A percentile compares a stretch with the other conserved stretches of the same genome.
Evolutionary conservation across 495 filamentous ascomycete species (phyloP).

Genomic region (Neurospora sp.): DNA sequence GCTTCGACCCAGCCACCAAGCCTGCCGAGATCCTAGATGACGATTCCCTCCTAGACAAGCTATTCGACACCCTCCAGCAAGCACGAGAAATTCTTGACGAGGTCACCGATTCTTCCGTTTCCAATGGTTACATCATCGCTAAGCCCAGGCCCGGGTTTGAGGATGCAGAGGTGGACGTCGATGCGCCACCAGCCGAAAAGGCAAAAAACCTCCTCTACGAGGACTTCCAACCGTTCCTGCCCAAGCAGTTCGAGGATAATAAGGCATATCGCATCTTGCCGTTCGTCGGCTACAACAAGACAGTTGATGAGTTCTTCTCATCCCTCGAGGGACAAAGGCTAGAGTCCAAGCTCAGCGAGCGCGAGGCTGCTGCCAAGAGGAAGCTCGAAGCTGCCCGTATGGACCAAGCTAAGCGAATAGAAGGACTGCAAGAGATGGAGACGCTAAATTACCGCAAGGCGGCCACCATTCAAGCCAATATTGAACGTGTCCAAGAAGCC

Average conservation of each 20-base stretch:
- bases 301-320: constrained; percentile 93
- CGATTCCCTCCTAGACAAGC: constrained; percentile 49
- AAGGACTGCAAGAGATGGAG: constrained; percentile 68
- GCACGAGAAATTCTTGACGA: constrained; percentile 53
- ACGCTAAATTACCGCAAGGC: constrained; percentile 81
- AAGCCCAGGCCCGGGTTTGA: constrained; percentile 38
- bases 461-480: constrained; percentile 77
- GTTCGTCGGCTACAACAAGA: constrained; percentile 79
- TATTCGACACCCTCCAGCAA: constrained; percentile 56
- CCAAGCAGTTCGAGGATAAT: constrained; percentile 68
- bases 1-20: constrained; percentile 54
- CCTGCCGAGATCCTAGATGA: constrained; percentile 58
- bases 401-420: constrained; percentile 76
- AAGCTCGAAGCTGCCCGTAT: constrained; percentile 72
- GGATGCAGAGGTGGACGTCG: background rate
- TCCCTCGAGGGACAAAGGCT: constrained; percentile 91
- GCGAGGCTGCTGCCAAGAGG: constrained; percentile 66
- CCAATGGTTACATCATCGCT: constrained; percentile 82
- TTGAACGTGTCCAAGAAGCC: constrained; percentile 81
- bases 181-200: constrained; percentile 17
- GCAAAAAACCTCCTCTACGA: constrained; percentile 61
- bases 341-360: constrained; percentile 69
- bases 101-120: constrained; percentile 45
- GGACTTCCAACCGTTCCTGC: constrained; percentile 91
- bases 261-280: constrained; percentile 53